These are phyloP conservation scores for Hygrophoropsis aurantiaca DNA, from an alignment of 768 basidiomycete genomes.

Conservation along the genomic window DNA sequence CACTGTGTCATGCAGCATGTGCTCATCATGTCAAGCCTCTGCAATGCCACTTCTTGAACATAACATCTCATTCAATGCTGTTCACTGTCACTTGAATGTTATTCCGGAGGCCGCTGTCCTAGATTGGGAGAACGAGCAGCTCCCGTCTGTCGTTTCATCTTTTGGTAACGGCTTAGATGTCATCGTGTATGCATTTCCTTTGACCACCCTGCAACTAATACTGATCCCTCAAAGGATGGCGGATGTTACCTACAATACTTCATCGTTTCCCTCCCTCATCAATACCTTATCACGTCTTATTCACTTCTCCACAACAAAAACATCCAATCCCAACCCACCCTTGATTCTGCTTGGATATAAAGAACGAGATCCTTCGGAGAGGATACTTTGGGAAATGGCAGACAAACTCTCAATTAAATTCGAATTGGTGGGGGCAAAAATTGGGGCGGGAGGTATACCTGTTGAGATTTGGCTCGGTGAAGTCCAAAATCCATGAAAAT, in stretches of 20 bases:
- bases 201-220: neutral
- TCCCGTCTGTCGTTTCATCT: constrained; percentile 45
- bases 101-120: constrained; percentile 42
- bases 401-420: constrained; percentile 54
- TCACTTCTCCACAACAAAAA: constrained; percentile 11
- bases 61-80: constrained; percentile 56
- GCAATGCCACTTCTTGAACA: constrained; percentile 78
- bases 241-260: constrained; percentile 90
- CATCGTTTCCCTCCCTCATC: constrained; percentile 77
- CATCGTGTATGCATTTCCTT: constrained; percentile 57
- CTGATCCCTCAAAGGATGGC: constrained; percentile 64
- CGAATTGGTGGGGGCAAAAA: constrained; percentile 48
- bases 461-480: constrained; percentile 72
- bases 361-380: constrained; percentile 76
- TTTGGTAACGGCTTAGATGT: constrained; percentile 50
- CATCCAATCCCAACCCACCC: constrained; percentile 33
- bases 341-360: constrained; percentile 80
- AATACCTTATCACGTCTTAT: constrained; percentile 61
- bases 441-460: constrained; percentile 61
- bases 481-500: neutral
- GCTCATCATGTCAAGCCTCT: constrained; percentile 52
- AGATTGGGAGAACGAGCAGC: constrained; percentile 71
- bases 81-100: constrained; percentile 30
- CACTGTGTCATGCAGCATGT: neutral
- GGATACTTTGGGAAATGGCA: constrained; percentile 69